phyloP scores from a whole-genome alignment of 1,139 yeast genomes.

The Kodamaea derodonti region DNA sequence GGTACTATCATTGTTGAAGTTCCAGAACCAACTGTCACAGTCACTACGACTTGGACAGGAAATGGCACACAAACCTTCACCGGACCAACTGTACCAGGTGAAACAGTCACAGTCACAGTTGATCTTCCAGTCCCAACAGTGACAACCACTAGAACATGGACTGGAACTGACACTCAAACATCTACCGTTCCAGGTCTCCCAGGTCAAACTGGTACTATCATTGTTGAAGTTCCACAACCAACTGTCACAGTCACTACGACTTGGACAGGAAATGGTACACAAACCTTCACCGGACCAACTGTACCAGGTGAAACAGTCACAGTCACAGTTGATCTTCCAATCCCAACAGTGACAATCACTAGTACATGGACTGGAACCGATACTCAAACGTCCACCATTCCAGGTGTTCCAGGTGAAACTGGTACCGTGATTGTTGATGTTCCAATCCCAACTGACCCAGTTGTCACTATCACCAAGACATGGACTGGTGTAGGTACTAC shows the following conservation, averaged over 20 bases:
- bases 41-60: conserved; percentile 10
- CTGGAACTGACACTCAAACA: conserved; percentile 4
- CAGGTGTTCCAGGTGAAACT: conserved; percentile 3
- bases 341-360: conserved; percentile 2
- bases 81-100: conserved; percentile 1
- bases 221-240: conserved; percentile 4
- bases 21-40: conserved; percentile 9
- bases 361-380: not conserved
- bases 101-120: conserved; percentile 9
- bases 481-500: conserved; percentile 1
- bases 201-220: conserved; percentile 1
- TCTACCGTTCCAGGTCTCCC: conserved; percentile 2
- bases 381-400: conserved; percentile 6
- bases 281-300: conserved; percentile 2
- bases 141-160: not conserved
- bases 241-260: conserved; percentile 7
- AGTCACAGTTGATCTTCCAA: conserved; percentile 6
- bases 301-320: conserved; percentile 5
- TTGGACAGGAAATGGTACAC: conserved; percentile 8
- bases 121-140: conserved; percentile 10
- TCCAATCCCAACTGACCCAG: conserved; percentile 8
- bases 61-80: conserved; percentile 1
- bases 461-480: conserved; percentile 10
- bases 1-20: conserved; percentile 11
- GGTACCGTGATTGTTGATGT: not conserved